Conservation (phyloP, 2,329 filamentous ascomycete species). For the Elsinoe batatas region DNA sequence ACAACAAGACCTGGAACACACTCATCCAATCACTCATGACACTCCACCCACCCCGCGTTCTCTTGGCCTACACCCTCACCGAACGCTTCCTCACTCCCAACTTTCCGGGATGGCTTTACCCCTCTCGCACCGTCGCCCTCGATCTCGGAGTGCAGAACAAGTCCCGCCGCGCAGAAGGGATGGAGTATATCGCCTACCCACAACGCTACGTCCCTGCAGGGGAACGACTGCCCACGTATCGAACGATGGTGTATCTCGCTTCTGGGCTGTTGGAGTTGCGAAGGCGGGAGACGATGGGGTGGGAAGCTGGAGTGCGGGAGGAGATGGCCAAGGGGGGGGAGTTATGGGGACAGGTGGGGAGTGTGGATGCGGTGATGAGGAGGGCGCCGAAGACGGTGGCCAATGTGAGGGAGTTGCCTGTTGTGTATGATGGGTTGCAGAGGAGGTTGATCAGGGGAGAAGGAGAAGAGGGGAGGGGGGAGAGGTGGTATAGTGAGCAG, state of each 20-base stretch:
- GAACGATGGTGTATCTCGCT: conserved; percentile 35
- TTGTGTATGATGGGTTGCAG: conserved; percentile 24
- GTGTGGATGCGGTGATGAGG: conserved; percentile 23
- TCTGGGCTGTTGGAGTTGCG: conserved; percentile 28
- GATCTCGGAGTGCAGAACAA: conserved; percentile 23
- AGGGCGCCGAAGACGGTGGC: conserved; percentile 31
- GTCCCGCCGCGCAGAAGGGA: conserved; percentile 17
- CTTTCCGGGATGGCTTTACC: conserved; percentile 61
- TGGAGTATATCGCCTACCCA: conserved; percentile 22
- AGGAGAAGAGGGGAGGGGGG: not conserved
- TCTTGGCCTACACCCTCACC: conserved; percentile 62
- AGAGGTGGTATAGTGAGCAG: conserved; percentile 5
- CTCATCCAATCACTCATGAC: conserved; percentile 58
- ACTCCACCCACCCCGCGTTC: conserved; percentile 42
- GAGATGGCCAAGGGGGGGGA: conserved; percentile 21
- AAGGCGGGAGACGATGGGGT: conserved; percentile 26
- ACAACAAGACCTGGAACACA: conserved; percentile 71
- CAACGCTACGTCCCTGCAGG: conserved; percentile 20
- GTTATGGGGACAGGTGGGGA: conserved; percentile 23
- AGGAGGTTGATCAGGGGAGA: conserved; percentile 49
- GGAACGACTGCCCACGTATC: conserved; percentile 32
- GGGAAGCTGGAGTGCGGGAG: conserved; percentile 21
- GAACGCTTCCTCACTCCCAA: conserved; percentile 68
- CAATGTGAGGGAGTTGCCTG: conserved; percentile 38
- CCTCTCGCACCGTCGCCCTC: conserved; percentile 20